These are phyloP conservation scores for Harringtonia lauricola DNA, from an alignment of 2,329 filamentous ascomycete genomes.

Conservation along the genomic window DNA sequence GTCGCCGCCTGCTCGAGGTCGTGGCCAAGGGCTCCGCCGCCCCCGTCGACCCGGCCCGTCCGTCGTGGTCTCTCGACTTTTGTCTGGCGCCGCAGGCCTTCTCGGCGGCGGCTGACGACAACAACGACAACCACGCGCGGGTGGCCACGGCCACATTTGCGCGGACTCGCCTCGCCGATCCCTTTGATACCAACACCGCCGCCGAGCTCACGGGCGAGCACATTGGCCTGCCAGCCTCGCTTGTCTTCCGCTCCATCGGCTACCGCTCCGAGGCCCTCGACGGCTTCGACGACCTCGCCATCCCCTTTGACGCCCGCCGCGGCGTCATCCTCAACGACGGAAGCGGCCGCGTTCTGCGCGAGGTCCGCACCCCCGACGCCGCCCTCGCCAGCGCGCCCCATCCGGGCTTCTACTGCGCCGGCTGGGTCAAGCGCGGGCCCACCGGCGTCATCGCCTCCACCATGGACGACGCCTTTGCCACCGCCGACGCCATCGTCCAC, in stretches of 20 bases:
- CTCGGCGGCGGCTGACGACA: conserved; percentile 24
- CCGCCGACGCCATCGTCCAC: conserved; percentile 69
- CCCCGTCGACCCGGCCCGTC: conserved; percentile 35
- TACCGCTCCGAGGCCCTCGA: conserved; percentile 74
- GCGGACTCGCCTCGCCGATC: conserved; percentile 43
- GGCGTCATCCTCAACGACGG: conserved; percentile 80
- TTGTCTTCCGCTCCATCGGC: conserved; percentile 89
- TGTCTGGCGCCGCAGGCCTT: conserved; percentile 70
- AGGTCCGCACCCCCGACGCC: conserved; percentile 18
- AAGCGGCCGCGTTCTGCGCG: conserved; percentile 54
- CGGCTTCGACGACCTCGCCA: conserved; percentile 61
- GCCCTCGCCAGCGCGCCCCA: conserved; percentile 31
- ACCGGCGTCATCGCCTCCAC: conserved; percentile 94
- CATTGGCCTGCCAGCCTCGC: conserved; percentile 46
- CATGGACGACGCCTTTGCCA: conserved; percentile 88
- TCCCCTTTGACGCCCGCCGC: conserved; percentile 63
- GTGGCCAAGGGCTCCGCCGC: conserved; percentile 61
- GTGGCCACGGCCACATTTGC: conserved; percentile 61
- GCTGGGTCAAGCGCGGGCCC: conserved; percentile 92
- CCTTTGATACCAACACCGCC: conserved; percentile 39
- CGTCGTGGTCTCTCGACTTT: conserved; percentile 77
- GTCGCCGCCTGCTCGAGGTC: conserved; percentile 69
- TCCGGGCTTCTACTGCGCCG: conserved; percentile 79
- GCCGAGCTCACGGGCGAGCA: conserved; percentile 37
- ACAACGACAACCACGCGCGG: conserved; percentile 28